Percentiles rank a stretch among this genome's conserved stretches.
Conservation (phyloP, 768 basidiomycete genomes). For the Rhizopogon salebrosus region DNA sequence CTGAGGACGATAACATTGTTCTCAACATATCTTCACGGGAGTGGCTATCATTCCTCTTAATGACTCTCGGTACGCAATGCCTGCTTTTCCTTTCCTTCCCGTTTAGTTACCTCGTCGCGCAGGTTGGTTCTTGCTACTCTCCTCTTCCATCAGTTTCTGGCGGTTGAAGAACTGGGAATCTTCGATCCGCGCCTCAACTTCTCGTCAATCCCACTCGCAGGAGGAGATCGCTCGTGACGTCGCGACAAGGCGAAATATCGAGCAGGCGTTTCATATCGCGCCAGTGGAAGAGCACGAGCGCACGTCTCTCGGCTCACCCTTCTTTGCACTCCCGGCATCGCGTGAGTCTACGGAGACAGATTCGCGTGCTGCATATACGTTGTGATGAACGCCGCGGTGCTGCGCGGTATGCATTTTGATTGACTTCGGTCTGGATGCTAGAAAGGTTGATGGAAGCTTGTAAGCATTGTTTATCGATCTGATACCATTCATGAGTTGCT, state of each 20-base stretch:
- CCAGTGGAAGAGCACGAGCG: conserved; percentile 27
- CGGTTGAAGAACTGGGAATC: conserved; percentile 82
- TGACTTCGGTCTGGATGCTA: neutral
- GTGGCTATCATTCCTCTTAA: conserved; percentile 88
- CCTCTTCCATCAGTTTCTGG: conserved; percentile 78
- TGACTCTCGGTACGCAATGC: conserved; percentile 62
- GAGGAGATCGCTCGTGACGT: conserved; percentile 50
- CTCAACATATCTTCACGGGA: conserved; percentile 57
- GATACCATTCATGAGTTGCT: neutral
- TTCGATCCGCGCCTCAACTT: conserved; percentile 48
- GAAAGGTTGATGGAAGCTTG: neutral
- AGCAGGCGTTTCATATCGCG: conserved; percentile 46
- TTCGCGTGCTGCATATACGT: conserved; percentile 48
- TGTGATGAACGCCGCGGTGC: conserved; percentile 25
- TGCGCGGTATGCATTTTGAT: too few relatives aligned
- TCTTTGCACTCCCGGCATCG: conserved; percentile 21
- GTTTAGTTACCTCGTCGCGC: conserved; percentile 1
- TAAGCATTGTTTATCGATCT: neutral
- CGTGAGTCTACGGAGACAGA: conserved; percentile 39
- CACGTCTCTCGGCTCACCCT: conserved; percentile 2
- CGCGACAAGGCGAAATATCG: conserved; percentile 45
- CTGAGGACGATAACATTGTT: conserved; percentile 8
- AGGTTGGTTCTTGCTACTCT: conserved; percentile 91
- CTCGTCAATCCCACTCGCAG: conserved; percentile 16
- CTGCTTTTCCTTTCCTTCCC: neutral